Base-by-base conservation (phyloP, 2,329 filamentous ascomycete genomes). In the Mycocentrospora acerina region DNA sequence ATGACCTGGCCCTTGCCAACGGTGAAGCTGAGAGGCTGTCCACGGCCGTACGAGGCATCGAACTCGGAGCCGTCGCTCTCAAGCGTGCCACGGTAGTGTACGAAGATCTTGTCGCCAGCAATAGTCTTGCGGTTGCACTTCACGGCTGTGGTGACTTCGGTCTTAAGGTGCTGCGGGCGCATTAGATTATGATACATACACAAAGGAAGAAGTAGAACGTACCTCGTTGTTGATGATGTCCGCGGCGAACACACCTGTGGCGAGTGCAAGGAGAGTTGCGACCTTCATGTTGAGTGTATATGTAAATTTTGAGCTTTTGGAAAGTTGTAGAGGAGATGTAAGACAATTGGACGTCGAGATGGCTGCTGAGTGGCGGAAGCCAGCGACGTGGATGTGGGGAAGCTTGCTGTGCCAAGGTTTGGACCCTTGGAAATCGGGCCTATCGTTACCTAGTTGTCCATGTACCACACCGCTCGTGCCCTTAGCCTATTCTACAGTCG, bases 1-100 rank as follows among this genome's bases (percentile, higher is more conserved):
- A 98, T 98, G 43, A 97, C 93, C 67, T 87, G 82, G 30, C 91
- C 90, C 37, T 77, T 74, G 40, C 91, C 93, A 29, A 98, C 75
- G 49, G 77, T 81, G 73, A 98, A 97, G 55, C 67, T 74, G 60
- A 98, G 79, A 4, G 93, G 93, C 44, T 74, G 69, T 38, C 83
- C 82, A 41, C 91, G 83, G 62, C 94, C 85, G 73, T 95, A 95
- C 67, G 65, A 71, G 40, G 70, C 67, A 52, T 72, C 68, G 56
- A 71, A 71, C 40, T 73, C 70, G 53, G 61, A 68, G 64, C 90
- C 91, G 49, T 82, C 81, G 26, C 74, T 72, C 46, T 82, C 78
- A 22, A 96, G 80, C 2, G 86, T 93, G 56, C 91, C 91, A 39
- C 80, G 80, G 76, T 97, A 58, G 75, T 96, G 90, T 60, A 96